phyloP scores from a whole-genome alignment of 768 basidiomycete species.

The Kockovaella imperatae region DNA sequence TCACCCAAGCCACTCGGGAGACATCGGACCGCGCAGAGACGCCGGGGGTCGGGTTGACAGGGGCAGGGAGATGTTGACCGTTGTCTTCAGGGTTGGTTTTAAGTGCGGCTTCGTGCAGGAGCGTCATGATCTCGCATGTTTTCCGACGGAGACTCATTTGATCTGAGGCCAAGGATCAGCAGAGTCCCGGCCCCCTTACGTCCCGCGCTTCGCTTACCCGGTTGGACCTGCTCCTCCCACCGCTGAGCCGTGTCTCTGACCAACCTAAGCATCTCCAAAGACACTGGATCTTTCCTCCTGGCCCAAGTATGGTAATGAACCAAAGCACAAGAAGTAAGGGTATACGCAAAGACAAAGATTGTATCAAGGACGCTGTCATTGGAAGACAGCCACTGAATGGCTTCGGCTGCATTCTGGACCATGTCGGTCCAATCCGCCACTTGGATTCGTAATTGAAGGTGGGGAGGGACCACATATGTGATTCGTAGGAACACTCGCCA shows the following conservation, averaged over 20 bases:
- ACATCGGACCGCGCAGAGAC: conserved; percentile 42
- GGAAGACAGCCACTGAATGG: conserved; percentile 80
- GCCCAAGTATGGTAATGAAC: conserved; percentile 96
- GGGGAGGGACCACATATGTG: conserved; percentile 81
- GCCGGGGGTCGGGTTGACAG: conserved; percentile 72
- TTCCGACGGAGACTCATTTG: conserved; percentile 93
- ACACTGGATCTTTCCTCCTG: conserved; percentile 65
- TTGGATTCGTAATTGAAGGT: conserved; percentile 76
- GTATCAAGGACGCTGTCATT: conserved; percentile 77
- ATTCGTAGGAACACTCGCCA: conserved; percentile 98
- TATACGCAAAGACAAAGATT: conserved; percentile 78
- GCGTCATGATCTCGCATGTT: conserved; percentile 76
- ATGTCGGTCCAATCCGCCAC: conserved; percentile 72
- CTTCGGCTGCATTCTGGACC: conserved; percentile 63
- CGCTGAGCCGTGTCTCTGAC: conserved; percentile 74
- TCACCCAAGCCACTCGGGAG: conserved; percentile 58
- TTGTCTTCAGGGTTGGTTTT: conserved; percentile 50
- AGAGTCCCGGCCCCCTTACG: background rate
- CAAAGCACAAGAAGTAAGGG: conserved; percentile 77
- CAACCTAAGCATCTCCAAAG: conserved; percentile 65
- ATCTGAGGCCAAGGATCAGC: conserved; percentile 41
- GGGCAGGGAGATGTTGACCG: conserved; percentile 53
- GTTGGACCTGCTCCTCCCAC: conserved; percentile 80
- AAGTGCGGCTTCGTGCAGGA: conserved; percentile 90
- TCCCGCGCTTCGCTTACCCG: conserved; percentile 47